Conservation (phyloP, 2,329 filamentous ascomycete genomes). For the Rutstroemia sp. region DNA sequence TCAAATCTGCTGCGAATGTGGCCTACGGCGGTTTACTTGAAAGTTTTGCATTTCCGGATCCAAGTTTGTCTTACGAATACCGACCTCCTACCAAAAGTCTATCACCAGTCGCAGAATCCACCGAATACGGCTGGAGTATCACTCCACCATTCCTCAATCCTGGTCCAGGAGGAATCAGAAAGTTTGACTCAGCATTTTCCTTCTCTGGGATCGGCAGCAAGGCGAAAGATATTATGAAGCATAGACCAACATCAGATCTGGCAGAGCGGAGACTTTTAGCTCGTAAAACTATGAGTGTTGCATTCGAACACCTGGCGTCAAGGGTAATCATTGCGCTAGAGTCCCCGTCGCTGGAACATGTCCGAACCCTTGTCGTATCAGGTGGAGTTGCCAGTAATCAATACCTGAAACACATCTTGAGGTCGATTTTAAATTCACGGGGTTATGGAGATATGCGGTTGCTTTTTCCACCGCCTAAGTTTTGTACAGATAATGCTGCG, state of each 20-base stretch:
- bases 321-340: constrained; percentile 62
- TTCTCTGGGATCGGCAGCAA: constrained; percentile 67
- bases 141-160: constrained; percentile 55
- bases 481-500: constrained; percentile 93
- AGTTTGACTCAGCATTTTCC: constrained; percentile 45
- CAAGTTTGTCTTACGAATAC: constrained; percentile 33
- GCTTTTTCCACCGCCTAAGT: constrained; percentile 63
- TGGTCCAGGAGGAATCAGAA: constrained; percentile 35
- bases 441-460: constrained; percentile 56
- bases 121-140: constrained; percentile 58
- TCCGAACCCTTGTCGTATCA: constrained; percentile 67
- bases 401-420: constrained; percentile 64
- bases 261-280: constrained; percentile 64
- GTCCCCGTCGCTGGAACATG: constrained; percentile 17
- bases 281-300: constrained; percentile 65
- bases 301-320: constrained; percentile 80
- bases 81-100: constrained; percentile 46
- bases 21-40: constrained; percentile 82
- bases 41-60: constrained; percentile 62
- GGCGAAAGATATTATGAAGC: constrained; percentile 48
- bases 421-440: constrained; percentile 51
- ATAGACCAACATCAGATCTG: constrained; percentile 38
- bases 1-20: constrained; percentile 50
- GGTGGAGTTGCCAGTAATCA: constrained; percentile 86
- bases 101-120: constrained; percentile 41